Base-by-base conservation (phyloP, 495 filamentous ascomycete genomes). In the Penicillium flavigenum region DNA sequence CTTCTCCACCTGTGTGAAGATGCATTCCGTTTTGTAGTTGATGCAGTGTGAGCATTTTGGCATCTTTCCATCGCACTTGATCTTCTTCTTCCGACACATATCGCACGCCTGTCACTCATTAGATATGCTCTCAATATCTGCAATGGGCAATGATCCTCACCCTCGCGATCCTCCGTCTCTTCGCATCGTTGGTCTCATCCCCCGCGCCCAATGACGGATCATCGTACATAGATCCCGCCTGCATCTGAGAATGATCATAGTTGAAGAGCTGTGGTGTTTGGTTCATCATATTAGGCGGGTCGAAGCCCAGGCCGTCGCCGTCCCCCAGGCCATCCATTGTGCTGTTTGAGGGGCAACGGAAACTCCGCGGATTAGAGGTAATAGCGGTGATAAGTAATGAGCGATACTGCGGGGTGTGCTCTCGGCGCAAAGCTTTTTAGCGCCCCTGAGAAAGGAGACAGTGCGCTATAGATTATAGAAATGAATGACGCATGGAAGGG, bases 41-140 rank as follows among this genome's bases (percentile, higher is more conserved):
- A 87, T 87, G 70, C 94, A 98, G 73, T 98, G 95, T 16, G 91
- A 91, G 73, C 94, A 98, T 56, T 90, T 85, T 39, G 95, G 94
- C 71, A 94, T 85, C 74, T 95, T 96, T 50, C 94, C 94, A 68
- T 98, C 95, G 73, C 94, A 98, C 75, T 98, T 98, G 68, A 98
- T 98, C 82, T 98, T 98, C 80, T 98, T 98, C 77, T 96, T 97
- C 60, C 94, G 85, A 68, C 94, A 98, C 93, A 97, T 96, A 69
- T 98, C 94, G 79, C 94, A 98, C 49, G 94, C 94, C 90, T 93
- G 70, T 4, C 27, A 22, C 14, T 39, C 17, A 41, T 62, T 42
- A 62, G 51, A 34, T 11, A 16, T 11, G 22, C 16, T 12, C 27
- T 17, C 24, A 19, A 24, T 17, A 44, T n/a, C 0, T 31, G 9